phyloP scores from a whole-genome alignment of 1,284 basidiomycete genomes.

The Naganishia sp. region DNA sequence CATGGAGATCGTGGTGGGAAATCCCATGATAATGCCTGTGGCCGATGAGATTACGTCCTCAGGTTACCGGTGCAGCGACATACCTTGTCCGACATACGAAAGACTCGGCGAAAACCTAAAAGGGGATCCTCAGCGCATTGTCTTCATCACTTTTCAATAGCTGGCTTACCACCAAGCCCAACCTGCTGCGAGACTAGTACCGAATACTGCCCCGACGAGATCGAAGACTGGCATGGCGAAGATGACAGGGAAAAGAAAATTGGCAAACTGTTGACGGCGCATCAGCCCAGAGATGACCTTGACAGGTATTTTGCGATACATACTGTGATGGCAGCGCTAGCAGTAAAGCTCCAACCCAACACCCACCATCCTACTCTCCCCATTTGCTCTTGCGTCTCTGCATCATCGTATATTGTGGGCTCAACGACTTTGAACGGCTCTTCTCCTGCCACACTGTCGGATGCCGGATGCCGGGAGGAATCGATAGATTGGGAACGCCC shows the following conservation, averaged over 20 bases:
- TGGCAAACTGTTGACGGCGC: constrained; percentile 53
- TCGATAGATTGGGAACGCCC: constrained; percentile 36
- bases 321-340: constrained; percentile 71
- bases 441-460: constrained; percentile 5
- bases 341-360: constrained; percentile 71
- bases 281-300: constrained; percentile 13
- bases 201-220: constrained; percentile 57
- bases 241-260: constrained; percentile 82
- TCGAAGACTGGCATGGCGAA: constrained; percentile 91
- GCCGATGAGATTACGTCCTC: neutral
- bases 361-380: constrained; percentile 69
- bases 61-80: neutral
- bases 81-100: constrained; percentile 84
- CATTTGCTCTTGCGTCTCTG: constrained; percentile 53
- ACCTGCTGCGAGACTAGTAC: constrained; percentile 65
- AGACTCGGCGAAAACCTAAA: constrained; percentile 78
- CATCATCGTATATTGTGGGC: constrained; percentile 5
- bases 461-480: neutral
- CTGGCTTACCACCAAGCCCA: constrained; percentile 78
- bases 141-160: neutral
- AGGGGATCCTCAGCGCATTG: neutral
- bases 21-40: constrained; percentile 93
- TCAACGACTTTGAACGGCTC: constrained; percentile 5
- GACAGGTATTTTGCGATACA: constrained; percentile 41
- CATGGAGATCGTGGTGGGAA: constrained; percentile 92